These are phyloP conservation scores for Teratosphaeria pseudoeucalypti DNA, from an alignment of 2,329 filamentous ascomycete species.

Conservation along the genomic window DNA sequence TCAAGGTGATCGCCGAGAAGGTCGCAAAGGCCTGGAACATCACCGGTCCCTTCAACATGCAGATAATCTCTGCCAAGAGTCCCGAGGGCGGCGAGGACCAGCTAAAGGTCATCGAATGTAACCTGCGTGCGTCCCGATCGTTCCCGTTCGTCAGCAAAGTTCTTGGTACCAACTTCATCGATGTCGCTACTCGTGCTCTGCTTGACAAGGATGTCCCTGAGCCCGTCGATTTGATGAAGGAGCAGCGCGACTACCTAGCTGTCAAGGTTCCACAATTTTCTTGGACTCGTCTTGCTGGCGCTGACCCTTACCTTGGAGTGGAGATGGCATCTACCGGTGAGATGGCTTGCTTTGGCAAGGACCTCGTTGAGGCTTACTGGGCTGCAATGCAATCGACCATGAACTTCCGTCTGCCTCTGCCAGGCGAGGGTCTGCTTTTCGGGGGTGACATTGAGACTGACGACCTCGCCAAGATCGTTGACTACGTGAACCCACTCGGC, in stretches of 20 bases:
- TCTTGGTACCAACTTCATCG: slow-evolving; percentile 91
- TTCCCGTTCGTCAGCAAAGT: slow-evolving; percentile 99
- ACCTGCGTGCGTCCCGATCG: slow-evolving; percentile 89
- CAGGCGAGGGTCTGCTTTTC: slow-evolving; percentile 89
- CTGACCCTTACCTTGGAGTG: slow-evolving; percentile 93
- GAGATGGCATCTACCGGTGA: slow-evolving; percentile 97
- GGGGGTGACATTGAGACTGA: slow-evolving; percentile 70
- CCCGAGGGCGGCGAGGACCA: slow-evolving; percentile 63
- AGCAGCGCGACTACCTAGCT: slow-evolving; percentile 83
- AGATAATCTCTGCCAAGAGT: slow-evolving; percentile 88
- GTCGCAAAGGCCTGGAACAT: slow-evolving; percentile 96
- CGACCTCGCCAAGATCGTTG: slow-evolving; percentile 66
- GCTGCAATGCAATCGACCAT: slow-evolving; percentile 89
- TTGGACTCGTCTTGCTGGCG: slow-evolving; percentile 94
- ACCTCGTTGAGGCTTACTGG: slow-evolving; percentile 97
- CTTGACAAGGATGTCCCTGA: slow-evolving; percentile 75
- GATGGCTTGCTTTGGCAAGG: slow-evolving; percentile 96
- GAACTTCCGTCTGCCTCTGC: slow-evolving; percentile 96
- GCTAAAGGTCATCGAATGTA: slow-evolving; percentile 97
- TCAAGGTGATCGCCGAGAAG: slow-evolving; percentile 93
- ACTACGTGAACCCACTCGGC: slow-evolving; percentile 77
- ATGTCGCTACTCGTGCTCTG: slow-evolving; percentile 85
- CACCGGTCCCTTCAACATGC: slow-evolving; percentile 99
- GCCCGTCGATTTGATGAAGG: slow-evolving; percentile 76
- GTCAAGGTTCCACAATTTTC: slow-evolving; percentile 99